phyloP scores from a whole-genome alignment of 129 eudicot species.

The Tagetes erecta region DNA sequence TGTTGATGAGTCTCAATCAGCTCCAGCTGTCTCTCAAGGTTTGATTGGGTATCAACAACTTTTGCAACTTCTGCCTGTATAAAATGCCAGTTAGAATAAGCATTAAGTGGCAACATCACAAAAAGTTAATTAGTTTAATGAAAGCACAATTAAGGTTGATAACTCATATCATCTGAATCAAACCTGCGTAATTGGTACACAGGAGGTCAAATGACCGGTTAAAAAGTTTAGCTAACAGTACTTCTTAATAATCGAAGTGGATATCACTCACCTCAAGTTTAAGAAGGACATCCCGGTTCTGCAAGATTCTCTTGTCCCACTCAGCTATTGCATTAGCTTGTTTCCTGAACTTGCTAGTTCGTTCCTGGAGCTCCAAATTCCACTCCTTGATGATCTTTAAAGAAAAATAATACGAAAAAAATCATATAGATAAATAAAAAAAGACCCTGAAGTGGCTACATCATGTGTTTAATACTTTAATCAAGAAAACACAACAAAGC shows the following conservation, averaged over 20 bases:
- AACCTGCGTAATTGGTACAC: constrained; percentile 6
- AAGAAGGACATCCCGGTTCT: constrained; percentile 89
- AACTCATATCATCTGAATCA: not conserved
- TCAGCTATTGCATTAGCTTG: constrained; percentile 97
- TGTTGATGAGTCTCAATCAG: constrained; percentile 96
- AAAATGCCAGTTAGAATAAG: constrained; percentile 19
- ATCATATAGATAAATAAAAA: no score
- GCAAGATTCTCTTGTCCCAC: constrained; percentile 95
- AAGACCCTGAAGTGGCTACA: constrained; percentile 1
- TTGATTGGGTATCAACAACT: constrained; percentile 87
- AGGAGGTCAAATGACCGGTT: constrained; percentile 20
- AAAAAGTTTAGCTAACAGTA: not conserved
- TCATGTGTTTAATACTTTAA: not conserved
- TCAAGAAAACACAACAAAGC: not conserved
- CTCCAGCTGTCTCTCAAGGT: constrained; percentile 89
- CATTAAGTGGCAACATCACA: constrained; percentile 14
- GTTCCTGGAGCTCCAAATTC: constrained; percentile 91
- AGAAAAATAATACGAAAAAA: not conserved
- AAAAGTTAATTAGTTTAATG: not conserved
- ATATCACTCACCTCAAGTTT: constrained; percentile 70
- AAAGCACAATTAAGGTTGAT: not conserved
- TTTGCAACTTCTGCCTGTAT: constrained; percentile 89
- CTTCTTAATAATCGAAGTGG: constrained; percentile 7
- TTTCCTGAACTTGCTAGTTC: constrained; percentile 81
- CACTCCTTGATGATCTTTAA: constrained; percentile 91